Percentiles rank a stretch among this genome's conserved stretches.
Evolutionary conservation across 306 rosid genomes (phyloP).

Genomic region (Arachis stenosperma): DNA sequence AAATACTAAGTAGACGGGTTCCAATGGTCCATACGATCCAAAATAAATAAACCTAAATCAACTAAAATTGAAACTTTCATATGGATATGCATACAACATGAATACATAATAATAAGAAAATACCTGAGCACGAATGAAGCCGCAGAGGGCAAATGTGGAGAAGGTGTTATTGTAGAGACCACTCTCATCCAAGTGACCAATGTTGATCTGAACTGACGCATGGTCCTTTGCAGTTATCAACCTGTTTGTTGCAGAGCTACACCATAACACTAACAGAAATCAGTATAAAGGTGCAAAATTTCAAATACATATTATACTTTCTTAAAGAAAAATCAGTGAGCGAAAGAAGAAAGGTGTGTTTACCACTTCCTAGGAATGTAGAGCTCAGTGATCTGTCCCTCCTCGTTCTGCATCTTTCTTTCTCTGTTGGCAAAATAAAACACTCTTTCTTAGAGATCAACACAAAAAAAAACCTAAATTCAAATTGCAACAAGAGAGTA

Average conservation of each 20-base stretch:
- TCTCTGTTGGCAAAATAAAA: not conserved
- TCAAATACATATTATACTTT: too few relatives aligned
- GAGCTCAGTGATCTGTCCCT: constrained; percentile 53
- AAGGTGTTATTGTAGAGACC: constrained; percentile 71
- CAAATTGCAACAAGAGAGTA: too few relatives aligned
- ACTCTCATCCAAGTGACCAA: constrained; percentile 77
- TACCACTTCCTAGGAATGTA: constrained; percentile 64
- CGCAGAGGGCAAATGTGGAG: constrained; percentile 79
- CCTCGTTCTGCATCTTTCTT: constrained; percentile 56
- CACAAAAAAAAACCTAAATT: not conserved
- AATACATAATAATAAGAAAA: not conserved
- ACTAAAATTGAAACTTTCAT: not conserved
- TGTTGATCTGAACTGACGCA: constrained; percentile 76
- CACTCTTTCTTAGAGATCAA: not conserved
- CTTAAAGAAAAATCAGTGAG: not conserved
- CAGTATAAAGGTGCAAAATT: not conserved
- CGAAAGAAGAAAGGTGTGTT: not conserved
- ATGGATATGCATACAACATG: not conserved
- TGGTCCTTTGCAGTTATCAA: constrained; percentile 80
- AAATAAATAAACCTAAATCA: not conserved
- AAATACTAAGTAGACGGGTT: too few relatives aligned
- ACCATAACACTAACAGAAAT: not conserved
- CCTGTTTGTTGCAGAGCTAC: constrained; percentile 82
- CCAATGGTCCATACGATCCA: too few relatives aligned
- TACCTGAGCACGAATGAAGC: constrained; percentile 82